Evolutionary conservation across 2,329 filamentous ascomycete species (phyloP).

Genomic region (Alternaria atra): DNA sequence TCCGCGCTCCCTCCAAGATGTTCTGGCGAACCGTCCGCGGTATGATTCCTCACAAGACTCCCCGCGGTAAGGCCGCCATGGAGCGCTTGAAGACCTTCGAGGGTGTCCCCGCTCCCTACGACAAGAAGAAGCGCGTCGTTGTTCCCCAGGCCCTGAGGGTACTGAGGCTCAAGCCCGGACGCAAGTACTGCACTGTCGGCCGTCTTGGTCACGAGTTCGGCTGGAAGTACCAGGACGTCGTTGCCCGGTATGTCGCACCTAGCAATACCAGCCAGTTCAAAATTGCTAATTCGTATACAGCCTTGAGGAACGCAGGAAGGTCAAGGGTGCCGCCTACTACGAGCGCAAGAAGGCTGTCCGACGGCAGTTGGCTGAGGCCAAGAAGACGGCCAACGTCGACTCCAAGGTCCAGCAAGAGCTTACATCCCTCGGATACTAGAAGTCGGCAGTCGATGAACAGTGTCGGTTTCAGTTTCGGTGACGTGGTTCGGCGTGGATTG

Average conservation of each 20-base stretch:
- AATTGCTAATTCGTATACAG: constrained; percentile 60
- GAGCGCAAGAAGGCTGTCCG: constrained; percentile 98
- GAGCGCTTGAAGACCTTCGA: constrained; percentile 99
- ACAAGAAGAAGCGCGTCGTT: constrained; percentile 99
- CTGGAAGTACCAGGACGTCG: constrained; percentile 99
- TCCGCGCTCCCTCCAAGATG: constrained; percentile 98
- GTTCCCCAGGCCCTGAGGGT: constrained; percentile 98
- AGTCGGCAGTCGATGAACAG: constrained; percentile 45
- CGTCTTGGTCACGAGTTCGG: constrained; percentile 98
- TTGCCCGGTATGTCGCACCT: constrained; percentile 81
- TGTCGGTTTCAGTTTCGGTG: constrained; percentile 40
- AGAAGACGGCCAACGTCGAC: constrained; percentile 90
- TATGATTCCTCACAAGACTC: constrained; percentile 99
- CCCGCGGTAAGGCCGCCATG: constrained; percentile 93
- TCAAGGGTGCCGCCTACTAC: constrained; percentile 99
- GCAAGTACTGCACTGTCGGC: constrained; percentile 99
- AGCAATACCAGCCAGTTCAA: background rate
- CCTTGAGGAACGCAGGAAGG: constrained; percentile 99
- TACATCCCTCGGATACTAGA: constrained; percentile 90
- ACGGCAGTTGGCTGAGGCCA: constrained; percentile 88
- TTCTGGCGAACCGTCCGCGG: constrained; percentile 99
- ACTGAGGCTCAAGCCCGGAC: constrained; percentile 95
- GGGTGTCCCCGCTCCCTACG: constrained; percentile 97
- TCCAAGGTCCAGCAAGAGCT: constrained; percentile 88
- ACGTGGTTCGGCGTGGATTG: constrained; percentile 49